Percentiles rank a stretch among this genome's conserved stretches.
phyloP scores from a whole-genome alignment of 2,329 filamentous ascomycete species.

The Pezicula rhizophila region DNA sequence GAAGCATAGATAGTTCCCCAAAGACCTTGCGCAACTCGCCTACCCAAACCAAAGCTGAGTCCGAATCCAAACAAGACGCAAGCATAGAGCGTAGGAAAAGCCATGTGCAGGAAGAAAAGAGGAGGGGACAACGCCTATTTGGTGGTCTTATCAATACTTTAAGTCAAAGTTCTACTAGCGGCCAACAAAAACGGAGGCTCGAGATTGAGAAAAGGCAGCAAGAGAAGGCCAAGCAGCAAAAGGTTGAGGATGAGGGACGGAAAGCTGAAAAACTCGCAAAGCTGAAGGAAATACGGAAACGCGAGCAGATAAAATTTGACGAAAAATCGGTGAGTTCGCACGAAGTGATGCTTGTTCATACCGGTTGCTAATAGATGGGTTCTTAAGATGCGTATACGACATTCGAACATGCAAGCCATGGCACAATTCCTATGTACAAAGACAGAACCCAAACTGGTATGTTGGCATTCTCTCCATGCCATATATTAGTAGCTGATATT shows the following conservation, averaged over 20 bases:
- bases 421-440: conserved; percentile 71
- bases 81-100: conserved; percentile 33
- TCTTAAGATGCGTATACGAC: conserved; percentile 54
- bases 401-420: conserved; percentile 63
- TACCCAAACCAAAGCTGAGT: conserved; percentile 9
- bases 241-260: conserved; percentile 62
- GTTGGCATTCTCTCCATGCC: conserved; percentile 27
- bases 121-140: conserved; percentile 79
- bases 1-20: conserved; percentile 11
- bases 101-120: conserved; percentile 67
- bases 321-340: conserved; percentile 60
- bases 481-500: conserved; percentile 16
- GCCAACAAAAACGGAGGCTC: conserved; percentile 61
- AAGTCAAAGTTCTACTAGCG: conserved; percentile 61
- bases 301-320: conserved; percentile 70
- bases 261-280: conserved; percentile 60
- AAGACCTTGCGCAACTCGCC: conserved; percentile 23
- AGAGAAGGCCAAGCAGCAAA: conserved; percentile 68
- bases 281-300: conserved; percentile 53
- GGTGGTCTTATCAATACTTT: conserved; percentile 59
- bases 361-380: conserved; percentile 1
- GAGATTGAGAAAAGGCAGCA: conserved; percentile 81
- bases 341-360: background rate
- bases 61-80: conserved; percentile 16
- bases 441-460: conserved; percentile 66